Evolutionary conservation across 306 rosid genomes (phyloP).

Genomic region (Casuarina glauca): DNA sequence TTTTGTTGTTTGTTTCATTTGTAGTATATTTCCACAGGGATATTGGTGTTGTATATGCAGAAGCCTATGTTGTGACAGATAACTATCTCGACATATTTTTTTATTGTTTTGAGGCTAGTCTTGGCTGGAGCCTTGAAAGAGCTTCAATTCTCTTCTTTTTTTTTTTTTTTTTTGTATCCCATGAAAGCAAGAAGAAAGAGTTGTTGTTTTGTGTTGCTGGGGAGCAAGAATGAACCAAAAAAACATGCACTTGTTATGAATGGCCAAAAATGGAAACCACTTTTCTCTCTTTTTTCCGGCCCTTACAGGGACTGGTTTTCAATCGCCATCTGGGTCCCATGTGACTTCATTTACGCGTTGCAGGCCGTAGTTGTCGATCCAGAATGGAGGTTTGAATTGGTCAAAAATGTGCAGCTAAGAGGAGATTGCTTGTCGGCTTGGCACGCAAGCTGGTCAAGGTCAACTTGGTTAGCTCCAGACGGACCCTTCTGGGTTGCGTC

Average conservation of each 20-base stretch:
- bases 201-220: background rate
- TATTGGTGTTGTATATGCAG: slow-evolving; percentile 36
- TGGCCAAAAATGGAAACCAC: background rate
- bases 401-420: slow-evolving; percentile 46
- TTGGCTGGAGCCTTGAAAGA: background rate
- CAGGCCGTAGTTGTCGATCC: background rate
- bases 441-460: slow-evolving; percentile 32
- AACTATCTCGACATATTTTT: slow-evolving; percentile 23
- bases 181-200: background rate
- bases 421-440: slow-evolving; percentile 26
- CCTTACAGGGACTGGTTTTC: too few relatives aligned
- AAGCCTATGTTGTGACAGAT: slow-evolving; percentile 33
- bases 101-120: slow-evolving; percentile 38
- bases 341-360: background rate
- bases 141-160: slow-evolving; percentile 24
- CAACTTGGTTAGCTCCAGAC: background rate
- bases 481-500: background rate
- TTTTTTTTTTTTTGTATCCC: slow-evolving; percentile 14
- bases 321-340: background rate
- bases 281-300: too few relatives aligned
- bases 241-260: background rate
- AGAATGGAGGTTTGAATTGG: slow-evolving; percentile 27
- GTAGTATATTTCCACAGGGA: slow-evolving; percentile 36
- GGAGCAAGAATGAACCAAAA: background rate
- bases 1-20: slow-evolving; percentile 31